phyloP scores from a whole-genome alignment of 345 rosid genomes.

The Hibiscus trionum region DNA sequence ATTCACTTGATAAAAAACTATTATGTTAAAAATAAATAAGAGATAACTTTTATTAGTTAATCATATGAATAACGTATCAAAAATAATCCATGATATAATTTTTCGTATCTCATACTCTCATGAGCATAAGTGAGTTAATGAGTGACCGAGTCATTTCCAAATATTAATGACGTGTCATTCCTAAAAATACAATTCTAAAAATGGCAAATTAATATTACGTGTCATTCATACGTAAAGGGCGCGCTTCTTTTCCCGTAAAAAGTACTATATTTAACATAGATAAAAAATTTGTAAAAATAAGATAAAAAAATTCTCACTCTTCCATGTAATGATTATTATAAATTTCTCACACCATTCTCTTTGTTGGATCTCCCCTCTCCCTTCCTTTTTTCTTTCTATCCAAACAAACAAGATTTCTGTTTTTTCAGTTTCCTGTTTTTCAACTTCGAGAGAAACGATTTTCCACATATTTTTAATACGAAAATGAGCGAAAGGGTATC shows the following conservation, averaged over 20 bases:
- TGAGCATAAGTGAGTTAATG: no score
- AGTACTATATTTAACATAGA: not conserved
- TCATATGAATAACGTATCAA: no score
- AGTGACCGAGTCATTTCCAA: no score
- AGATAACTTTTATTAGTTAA: no score
- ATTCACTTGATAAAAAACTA: no score
- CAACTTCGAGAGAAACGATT: not conserved
- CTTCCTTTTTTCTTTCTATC: not conserved
- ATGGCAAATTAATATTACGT: not conserved
- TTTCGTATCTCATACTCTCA: no score
- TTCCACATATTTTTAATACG: not conserved
- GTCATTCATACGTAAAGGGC: not conserved
- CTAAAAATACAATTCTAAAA: no score
- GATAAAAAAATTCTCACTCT: not conserved
- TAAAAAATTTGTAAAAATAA: slow-evolving; percentile 6
- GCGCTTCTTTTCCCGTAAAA: slow-evolving; percentile 3
- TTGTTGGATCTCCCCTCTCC: slow-evolving; percentile 9
- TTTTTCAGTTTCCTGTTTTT: not conserved
- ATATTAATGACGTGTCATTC: no score
- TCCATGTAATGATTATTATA: slow-evolving; percentile 10
- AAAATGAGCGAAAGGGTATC: not conserved
- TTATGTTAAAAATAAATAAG: no score
- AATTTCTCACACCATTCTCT: slow-evolving; percentile 11
- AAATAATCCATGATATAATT: no score
- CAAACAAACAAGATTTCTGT: slow-evolving; percentile 9